These are phyloP conservation scores for Aaosphaeria pasadenensis DNA, from an alignment of 2,329 filamentous ascomycete genomes.

Conservation along the genomic window DNA sequence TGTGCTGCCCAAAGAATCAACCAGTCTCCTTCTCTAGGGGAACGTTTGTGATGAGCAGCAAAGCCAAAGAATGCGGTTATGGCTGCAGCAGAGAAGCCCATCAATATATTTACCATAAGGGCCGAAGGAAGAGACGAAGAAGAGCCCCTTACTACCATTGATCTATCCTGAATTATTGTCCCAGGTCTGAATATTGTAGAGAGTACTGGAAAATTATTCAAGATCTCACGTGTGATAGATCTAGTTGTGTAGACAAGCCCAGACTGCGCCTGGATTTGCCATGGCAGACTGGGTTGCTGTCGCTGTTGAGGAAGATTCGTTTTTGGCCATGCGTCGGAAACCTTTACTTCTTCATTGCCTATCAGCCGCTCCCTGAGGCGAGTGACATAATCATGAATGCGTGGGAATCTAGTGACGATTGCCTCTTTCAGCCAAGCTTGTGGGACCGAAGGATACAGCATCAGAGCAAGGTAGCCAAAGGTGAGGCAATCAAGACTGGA, in stretches of 20 bases:
- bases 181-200: constrained; percentile 11
- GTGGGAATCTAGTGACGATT: constrained; percentile 49
- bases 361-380: constrained; percentile 30
- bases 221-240: constrained; percentile 12
- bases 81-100: constrained; percentile 17
- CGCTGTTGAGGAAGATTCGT: not conserved
- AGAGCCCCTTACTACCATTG: constrained; percentile 6
- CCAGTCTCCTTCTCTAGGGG: constrained; percentile 24
- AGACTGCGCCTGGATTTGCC: not conserved
- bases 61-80: constrained; percentile 22
- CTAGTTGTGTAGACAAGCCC: not conserved
- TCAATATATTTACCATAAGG: constrained; percentile 20
- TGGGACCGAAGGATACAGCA: constrained; percentile 61
- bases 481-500: constrained; percentile 75
- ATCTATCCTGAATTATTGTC: constrained; percentile 3
- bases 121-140: constrained; percentile 27
- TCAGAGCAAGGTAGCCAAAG: constrained; percentile 74
- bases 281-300: no score
- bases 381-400: constrained; percentile 37
- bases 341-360: constrained; percentile 14
- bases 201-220: constrained; percentile 21
- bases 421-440: constrained; percentile 61
- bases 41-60: constrained; percentile 30
- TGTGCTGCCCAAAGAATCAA: constrained; percentile 32
- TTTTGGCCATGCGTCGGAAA: constrained; percentile 23